Evolutionary conservation across 805 yeast species (phyloP), one percentile per base, ranked within the genome.

Genomic region (Yarrowia phangngaensis): DNA sequence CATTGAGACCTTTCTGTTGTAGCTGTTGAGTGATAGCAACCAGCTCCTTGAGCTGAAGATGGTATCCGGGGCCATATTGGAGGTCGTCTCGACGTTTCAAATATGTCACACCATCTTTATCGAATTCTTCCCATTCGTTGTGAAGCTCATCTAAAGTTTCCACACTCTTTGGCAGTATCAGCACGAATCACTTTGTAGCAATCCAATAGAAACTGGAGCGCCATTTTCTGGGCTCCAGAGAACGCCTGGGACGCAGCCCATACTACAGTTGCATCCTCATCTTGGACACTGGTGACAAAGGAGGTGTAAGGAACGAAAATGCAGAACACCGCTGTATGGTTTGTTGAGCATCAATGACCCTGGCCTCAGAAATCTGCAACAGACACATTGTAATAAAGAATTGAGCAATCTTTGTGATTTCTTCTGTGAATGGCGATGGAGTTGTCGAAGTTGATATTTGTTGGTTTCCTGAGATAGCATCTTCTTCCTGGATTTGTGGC

Each of bases 171-270:
- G 24, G 20, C 45, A 5, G 45, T 28, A 12, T 38, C 45, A 13
- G 24, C 31, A 13, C 32, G 15, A 11, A 27, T 32, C 23, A 38
- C 45, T 24, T 26, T 27, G 32, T 26, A 38, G 32, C 45, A 38
- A 24, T 17, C 31, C 3, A 26, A 3, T n/a, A 38, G 23, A 22
- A 38, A 26, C 23, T 38, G 23, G n/a, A 26, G 32, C 13, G 45
- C 45, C 17, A 26, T 16, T 14, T 27, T 26, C 19, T 38, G 45
- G 3, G 14, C 32, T 3, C 45, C 45, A 3, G 8, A 17, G 27
- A 38, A 38, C 15, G 45, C 45, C 45, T 38, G 31, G 11, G 23
- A 27, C 5, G 45, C 32, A 2, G 45, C 45, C 45, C 45, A 38
- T 13, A 24, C 24, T 4, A 26, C 32, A n/a, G n/a, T n/a, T n/a